Conservation (phyloP, 495 filamentous ascomycete genomes). For the Hypoxylon lienhwacheense region DNA sequence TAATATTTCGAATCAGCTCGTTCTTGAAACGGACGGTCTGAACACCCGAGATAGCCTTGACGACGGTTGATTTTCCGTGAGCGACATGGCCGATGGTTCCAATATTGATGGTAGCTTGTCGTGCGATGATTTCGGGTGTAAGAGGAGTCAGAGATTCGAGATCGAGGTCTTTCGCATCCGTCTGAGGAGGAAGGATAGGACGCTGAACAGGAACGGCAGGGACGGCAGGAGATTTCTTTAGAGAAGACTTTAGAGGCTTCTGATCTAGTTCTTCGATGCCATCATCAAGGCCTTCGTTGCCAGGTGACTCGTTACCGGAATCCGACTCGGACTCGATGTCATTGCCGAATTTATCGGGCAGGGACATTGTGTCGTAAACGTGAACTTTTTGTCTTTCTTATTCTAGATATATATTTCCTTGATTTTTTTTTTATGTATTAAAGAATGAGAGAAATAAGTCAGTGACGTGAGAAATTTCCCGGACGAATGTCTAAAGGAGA, state of each 20-base stretch:
- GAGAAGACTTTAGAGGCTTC: constrained; percentile 47
- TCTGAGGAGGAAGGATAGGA: constrained; percentile 78
- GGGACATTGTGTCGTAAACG: constrained; percentile 23
- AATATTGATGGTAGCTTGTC: constrained; percentile 98
- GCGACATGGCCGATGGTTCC: constrained; percentile 98
- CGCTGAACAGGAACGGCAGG: constrained; percentile 44
- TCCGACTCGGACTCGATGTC: constrained; percentile 32
- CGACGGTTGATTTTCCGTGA: constrained; percentile 96
- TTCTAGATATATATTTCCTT: background rate
- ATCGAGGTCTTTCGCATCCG: constrained; percentile 83
- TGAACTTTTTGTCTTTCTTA: background rate
- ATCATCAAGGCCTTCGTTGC: constrained; percentile 39
- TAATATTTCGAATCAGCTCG: constrained; percentile 97
- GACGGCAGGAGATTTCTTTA: constrained; percentile 52
- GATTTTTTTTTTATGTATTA: background rate
- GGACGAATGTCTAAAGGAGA: too few species aligned
- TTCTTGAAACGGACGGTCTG: constrained; percentile 99
- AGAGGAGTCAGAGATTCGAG: constrained; percentile 75
- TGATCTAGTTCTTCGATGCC: constrained; percentile 46
- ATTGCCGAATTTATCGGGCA: constrained; percentile 36
- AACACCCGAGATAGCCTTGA: constrained; percentile 98
- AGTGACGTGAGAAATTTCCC: too few species aligned
- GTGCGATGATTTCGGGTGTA: constrained; percentile 92
- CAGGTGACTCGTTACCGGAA: constrained; percentile 49
- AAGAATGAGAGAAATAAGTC: background rate